phyloP scores from a whole-genome alignment of 768 basidiomycete genomes.

The Pholiota conissans region DNA sequence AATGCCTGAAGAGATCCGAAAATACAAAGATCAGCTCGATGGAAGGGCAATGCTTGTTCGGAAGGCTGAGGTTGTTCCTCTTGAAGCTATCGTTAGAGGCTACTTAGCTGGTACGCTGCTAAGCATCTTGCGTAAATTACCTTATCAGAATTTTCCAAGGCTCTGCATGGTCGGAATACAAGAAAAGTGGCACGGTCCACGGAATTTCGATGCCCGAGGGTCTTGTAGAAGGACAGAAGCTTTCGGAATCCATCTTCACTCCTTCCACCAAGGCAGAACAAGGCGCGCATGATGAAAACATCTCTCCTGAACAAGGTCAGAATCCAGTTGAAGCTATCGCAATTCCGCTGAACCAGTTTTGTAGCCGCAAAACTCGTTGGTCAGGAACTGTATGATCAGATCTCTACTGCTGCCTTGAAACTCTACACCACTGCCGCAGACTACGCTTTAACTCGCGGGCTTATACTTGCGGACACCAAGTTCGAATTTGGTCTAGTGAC shows the following conservation, averaged over 20 bases:
- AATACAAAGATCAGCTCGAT: conserved; percentile 75
- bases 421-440: conserved; percentile 76
- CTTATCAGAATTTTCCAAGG: conserved; percentile 47
- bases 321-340: neutral
- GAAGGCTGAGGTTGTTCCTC: conserved; percentile 84
- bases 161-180: conserved; percentile 95
- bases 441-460: conserved; percentile 70
- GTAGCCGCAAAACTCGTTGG: conserved; percentile 70
- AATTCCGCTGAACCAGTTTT: conserved; percentile 5
- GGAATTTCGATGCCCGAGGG: conserved; percentile 75
- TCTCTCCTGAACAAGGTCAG: conserved; percentile 77
- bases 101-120: conserved; percentile 81
- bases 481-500: conserved; percentile 93
- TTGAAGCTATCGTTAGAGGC: conserved; percentile 95
- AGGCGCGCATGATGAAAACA: conserved; percentile 95
- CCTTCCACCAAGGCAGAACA: conserved; percentile 97
- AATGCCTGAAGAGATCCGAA: conserved; percentile 79
- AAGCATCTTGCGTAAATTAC: neutral
- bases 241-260: conserved; percentile 86
- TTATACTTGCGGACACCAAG: conserved; percentile 98
- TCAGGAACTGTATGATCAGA: conserved; percentile 54
- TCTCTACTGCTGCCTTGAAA: conserved; percentile 60
- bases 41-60: conserved; percentile 90
- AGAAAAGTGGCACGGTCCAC: conserved; percentile 84
- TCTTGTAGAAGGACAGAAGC: conserved; percentile 81